These are phyloP conservation scores for Canavalia gladiata DNA, from an alignment of 306 rosid species.

Conservation along the genomic window DNA sequence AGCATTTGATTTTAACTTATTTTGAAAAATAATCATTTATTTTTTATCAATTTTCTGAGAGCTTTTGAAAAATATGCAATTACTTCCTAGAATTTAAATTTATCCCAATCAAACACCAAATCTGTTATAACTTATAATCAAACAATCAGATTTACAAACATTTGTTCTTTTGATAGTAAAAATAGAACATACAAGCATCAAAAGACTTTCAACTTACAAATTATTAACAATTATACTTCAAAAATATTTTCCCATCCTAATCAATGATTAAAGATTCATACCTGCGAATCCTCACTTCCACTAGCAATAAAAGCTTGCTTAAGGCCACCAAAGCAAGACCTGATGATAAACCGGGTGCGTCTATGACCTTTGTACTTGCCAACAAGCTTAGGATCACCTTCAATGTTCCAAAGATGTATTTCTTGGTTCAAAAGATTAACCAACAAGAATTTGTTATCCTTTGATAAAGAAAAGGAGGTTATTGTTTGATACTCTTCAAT, in stretches of 20 bases:
- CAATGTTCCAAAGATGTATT: constrained; percentile 95
- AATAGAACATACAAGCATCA: constrained; percentile 31
- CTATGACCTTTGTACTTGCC: constrained; percentile 85
- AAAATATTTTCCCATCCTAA: constrained; percentile 12
- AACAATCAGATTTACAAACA: constrained; percentile 7
- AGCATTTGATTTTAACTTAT: not conserved
- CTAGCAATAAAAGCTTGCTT: constrained; percentile 92
- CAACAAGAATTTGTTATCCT: constrained; percentile 78
- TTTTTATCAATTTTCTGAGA: not conserved
- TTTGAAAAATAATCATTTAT: not conserved
- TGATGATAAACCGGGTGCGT: constrained; percentile 80
- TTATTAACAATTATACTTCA: not conserved
- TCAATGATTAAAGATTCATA: constrained; percentile 50
- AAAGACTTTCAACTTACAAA: constrained; percentile 21
- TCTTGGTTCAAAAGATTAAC: constrained; percentile 93
- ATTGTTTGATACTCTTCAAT: constrained; percentile 83
- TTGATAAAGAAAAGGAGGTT: constrained; percentile 89
- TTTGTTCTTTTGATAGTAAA: not conserved
- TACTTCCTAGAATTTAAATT: not conserved
- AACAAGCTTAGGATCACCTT: constrained; percentile 72
- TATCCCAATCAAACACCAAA: not conserved
- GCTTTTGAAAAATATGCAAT: not conserved
- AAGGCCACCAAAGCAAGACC: constrained; percentile 97
- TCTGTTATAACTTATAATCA: constrained; percentile 13
- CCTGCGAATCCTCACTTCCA: constrained; percentile 99